phyloP scores from a whole-genome alignment of 2,329 filamentous ascomycete species.

The Cladophialophora immunda region DNA sequence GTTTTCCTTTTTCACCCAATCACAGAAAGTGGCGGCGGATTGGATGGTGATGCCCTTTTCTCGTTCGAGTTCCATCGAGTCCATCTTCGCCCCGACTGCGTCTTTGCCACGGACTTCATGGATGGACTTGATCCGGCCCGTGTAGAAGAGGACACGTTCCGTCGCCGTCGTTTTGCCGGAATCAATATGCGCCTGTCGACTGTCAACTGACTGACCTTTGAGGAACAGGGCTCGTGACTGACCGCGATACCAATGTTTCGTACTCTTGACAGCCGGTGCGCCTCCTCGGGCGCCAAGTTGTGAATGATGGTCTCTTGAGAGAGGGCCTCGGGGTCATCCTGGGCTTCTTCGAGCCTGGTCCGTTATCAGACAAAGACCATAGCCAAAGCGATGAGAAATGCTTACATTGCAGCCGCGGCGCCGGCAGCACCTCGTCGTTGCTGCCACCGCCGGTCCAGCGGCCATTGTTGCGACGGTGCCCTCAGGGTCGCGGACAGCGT shows the following conservation, averaged over 20 bases:
- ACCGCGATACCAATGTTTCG: slow-evolving; percentile 99
- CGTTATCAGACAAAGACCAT: not conserved
- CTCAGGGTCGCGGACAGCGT: slow-evolving; percentile 11
- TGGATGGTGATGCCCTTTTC: slow-evolving; percentile 99
- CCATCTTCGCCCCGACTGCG: slow-evolving; percentile 97
- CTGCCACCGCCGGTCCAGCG: slow-evolving; percentile 52
- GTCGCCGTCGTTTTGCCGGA: slow-evolving; percentile 97
- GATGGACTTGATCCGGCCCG: slow-evolving; percentile 93
- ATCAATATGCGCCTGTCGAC: slow-evolving; percentile 86
- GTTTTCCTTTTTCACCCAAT: slow-evolving; percentile 89
- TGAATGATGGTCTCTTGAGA: slow-evolving; percentile 74
- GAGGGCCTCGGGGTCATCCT: slow-evolving; percentile 62
- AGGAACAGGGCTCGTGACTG: slow-evolving; percentile 42
- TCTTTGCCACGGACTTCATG: slow-evolving; percentile 97
- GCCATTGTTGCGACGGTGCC: slow-evolving; percentile 38
- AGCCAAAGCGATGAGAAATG: slow-evolving; percentile 10
- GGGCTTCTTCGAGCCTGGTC: slow-evolving; percentile 64
- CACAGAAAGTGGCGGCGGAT: slow-evolving; percentile 95
- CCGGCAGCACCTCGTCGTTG: slow-evolving; percentile 55
- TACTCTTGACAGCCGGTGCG: slow-evolving; percentile 77
- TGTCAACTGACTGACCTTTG: slow-evolving; percentile 15
- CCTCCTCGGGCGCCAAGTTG: slow-evolving; percentile 82
- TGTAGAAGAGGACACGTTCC: slow-evolving; percentile 97
- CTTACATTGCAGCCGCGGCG: slow-evolving; percentile 56
- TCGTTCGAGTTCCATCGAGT: slow-evolving; percentile 98